Base-by-base conservation (phyloP, 306 rosid genomes). In the Carpinus fangiana region DNA sequence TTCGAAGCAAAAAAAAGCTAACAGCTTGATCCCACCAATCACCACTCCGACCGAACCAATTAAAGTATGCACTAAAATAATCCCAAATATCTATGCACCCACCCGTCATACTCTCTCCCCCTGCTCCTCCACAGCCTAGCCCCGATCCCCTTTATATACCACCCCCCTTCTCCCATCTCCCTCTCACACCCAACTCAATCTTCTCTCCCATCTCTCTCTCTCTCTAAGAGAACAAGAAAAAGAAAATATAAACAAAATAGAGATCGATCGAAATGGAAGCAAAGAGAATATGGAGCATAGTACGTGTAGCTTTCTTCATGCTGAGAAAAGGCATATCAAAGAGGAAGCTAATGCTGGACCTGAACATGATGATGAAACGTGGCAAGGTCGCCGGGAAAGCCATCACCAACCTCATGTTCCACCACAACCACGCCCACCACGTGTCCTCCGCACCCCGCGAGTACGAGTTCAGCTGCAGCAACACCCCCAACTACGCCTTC, bases 381-480 rank as follows among this genome's bases (percentile, higher is more conserved):
- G 76, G 94, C 84, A 95, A 95, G 81, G 74, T 95, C 51, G 98
- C 97, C 76, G 82, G 94, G 1, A 95, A 95, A 80, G 97, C 98
- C 81, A 67, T 95, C 26, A 80, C 82, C 76, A 89, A 94, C 57
- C 84, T 92, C 74, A 88, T 92, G 88, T 83, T 82, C 78, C 89
- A 86, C 82, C 83, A 84, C 88, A 82, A 65, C 73, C 81, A 73
- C 34, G 34, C 34, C 62, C 73, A 54, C 78, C 75, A 60, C 83
- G 54, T 54, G 3, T 72, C 79, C 86, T 78, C 82, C 18, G 73
- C 89, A 12, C 73, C 79, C 2, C 82, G 88, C 12, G 97, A 95
- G 45, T 95, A 95, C 64, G 98, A 95, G 79, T 95, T 95, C 93
- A 95, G 98, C 87, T 91, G 98, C 79, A 91, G 93, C 80, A 89